Evolutionary conservation across 768 basidiomycete genomes (phyloP), one percentile per base, ranked within the genome.

Genomic region (Serpula lacrymans): DNA sequence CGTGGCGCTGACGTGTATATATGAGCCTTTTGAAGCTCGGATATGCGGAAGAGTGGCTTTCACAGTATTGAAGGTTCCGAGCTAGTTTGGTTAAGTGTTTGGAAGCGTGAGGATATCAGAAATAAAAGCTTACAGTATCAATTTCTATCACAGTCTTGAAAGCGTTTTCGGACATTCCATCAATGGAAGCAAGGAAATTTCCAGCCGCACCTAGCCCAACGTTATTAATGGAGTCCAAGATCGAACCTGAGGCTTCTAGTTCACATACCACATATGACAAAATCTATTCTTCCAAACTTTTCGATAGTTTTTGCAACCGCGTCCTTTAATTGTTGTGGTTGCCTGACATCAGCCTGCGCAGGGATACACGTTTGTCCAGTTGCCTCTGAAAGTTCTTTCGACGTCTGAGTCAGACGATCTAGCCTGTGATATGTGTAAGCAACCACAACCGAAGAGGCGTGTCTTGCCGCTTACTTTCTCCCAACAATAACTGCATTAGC

Each of bases 71-170:
- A 80, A 97, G 5, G 91, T 93, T 9, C 95, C 95, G 21, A 96
- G 70, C 86, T 91, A 55, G 24, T 32, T 11, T 14, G 23, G 26
- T 40, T 23, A 37, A 33, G 20, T 14, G 27, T 14, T 13, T n/a
- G 24, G 43, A 26, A 25, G 27, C 16, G 13, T 13, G 9, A 17
- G 5, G 6, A 26, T 6, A 17, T 33, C 20, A 42, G 30, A 9
- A 23, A 4, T 34, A 39, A 36, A 13, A 30, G 61, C 78, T 8
- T 55, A 88, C 89, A 8, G 89, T 84, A 63, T 98, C 95, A 52
- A 97, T 97, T 57, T 92, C 89, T 43, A 97, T 72, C 24, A 97
- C 94, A 1, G 93, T 92, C 58, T 71, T 78, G 74, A 97, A 97
- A 2, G 82, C 95, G 55, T 91, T 93, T 58, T 88, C 82, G 2